phyloP scores from a whole-genome alignment of 2,329 filamentous ascomycete genomes.

The Macroventuria anomochaeta region DNA sequence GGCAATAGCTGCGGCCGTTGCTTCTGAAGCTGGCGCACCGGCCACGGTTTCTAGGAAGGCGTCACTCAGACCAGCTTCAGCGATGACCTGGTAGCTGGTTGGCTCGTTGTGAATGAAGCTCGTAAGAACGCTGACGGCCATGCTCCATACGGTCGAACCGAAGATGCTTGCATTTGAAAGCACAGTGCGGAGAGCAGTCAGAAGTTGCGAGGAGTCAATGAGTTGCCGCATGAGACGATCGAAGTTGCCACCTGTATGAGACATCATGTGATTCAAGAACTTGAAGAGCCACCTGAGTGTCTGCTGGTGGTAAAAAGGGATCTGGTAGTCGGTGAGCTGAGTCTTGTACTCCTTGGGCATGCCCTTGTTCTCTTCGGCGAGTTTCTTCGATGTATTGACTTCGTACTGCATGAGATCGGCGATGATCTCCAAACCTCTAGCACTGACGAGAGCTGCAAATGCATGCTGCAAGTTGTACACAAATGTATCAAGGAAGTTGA shows the following conservation, averaged over 20 bases:
- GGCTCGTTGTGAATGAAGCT: constrained; percentile 99
- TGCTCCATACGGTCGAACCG: constrained; percentile 94
- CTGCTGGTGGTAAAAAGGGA: constrained; percentile 92
- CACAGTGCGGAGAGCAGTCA: constrained; percentile 79
- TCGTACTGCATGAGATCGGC: constrained; percentile 85
- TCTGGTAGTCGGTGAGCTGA: constrained; percentile 86
- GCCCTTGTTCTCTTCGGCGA: constrained; percentile 72
- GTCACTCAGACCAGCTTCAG: constrained; percentile 88
- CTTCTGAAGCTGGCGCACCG: constrained; percentile 39
- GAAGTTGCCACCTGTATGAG: constrained; percentile 80
- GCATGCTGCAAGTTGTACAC: constrained; percentile 86
- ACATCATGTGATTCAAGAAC: constrained; percentile 94
- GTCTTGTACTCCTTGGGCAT: constrained; percentile 77
- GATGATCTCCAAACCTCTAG: constrained; percentile 86
- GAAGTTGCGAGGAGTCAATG: constrained; percentile 87
- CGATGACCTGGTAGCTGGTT: constrained; percentile 94
- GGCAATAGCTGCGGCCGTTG: constrained; percentile 23
- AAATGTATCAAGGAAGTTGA: constrained; percentile 87
- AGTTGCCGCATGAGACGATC: constrained; percentile 90
- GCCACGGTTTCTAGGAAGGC: constrained; percentile 84
- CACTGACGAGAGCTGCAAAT: constrained; percentile 80
- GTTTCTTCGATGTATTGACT: constrained; percentile 71
- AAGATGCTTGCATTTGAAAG: constrained; percentile 80
- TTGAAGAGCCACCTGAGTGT: constrained; percentile 93
- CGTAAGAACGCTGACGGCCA: constrained; percentile 87